phyloP scores from a whole-genome alignment of 306 rosid genomes.

The Betula pendula region DNA sequence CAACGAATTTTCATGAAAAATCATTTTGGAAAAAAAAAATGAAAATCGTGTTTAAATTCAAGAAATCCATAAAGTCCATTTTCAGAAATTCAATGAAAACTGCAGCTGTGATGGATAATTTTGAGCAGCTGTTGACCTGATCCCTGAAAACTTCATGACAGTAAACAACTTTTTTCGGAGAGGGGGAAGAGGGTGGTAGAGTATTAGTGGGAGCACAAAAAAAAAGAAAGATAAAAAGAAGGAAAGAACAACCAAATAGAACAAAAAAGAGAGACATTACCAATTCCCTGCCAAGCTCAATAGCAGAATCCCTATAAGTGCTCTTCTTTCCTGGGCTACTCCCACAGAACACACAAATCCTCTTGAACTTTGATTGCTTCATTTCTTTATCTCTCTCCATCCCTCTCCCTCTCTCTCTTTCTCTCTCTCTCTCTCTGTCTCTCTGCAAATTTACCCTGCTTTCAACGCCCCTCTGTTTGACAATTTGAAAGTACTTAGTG shows the following conservation, averaged over 20 bases:
- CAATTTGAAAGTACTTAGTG: conserved; percentile 36
- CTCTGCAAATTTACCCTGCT: conserved; percentile 14
- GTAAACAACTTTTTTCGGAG: background rate
- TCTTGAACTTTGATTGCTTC: conserved; percentile 73
- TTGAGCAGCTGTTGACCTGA: background rate
- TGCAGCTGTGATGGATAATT: background rate
- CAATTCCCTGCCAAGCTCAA: conserved; percentile 85
- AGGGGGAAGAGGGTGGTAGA: no score
- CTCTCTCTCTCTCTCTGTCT: background rate
- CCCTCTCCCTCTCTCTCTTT: conserved; percentile 15
- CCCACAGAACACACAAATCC: conserved; percentile 94
- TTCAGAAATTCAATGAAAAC: background rate
- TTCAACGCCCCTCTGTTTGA: conserved; percentile 42
- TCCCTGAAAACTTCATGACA: background rate
- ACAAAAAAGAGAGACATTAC: conserved; percentile 43
- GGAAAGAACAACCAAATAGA: no score
- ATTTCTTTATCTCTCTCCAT: conserved; percentile 53
- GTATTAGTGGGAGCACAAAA: no score
- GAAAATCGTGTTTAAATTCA: background rate
- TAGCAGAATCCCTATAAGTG: conserved; percentile 85
- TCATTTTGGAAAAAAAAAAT: background rate
- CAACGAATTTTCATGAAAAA: background rate
- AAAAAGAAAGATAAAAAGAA: no score
- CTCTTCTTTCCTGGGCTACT: conserved; percentile 89
- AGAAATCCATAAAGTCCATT: background rate